Evolutionary conservation across 257 asterid genomes (phyloP).

Genomic region (Voacanga thouarsii): DNA sequence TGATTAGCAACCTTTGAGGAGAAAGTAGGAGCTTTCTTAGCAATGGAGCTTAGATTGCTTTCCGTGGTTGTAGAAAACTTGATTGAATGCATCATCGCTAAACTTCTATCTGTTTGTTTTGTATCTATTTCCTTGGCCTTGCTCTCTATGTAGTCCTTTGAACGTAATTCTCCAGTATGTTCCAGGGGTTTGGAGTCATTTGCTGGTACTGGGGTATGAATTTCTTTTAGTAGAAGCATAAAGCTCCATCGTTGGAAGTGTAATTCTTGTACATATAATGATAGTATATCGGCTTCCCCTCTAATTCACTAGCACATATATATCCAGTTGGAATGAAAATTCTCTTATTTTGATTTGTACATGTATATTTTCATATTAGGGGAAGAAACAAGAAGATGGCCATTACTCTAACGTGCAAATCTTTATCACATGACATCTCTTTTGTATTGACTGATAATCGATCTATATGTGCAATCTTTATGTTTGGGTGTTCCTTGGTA

Average conservation of each 20-base stretch:
- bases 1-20: not conserved
- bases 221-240: not conserved
- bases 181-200: no score
- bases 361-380: not conserved
- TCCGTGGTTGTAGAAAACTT: not conserved
- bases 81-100: not conserved
- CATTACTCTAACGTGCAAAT: not conserved
- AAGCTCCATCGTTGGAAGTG: not conserved
- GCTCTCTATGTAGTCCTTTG: not conserved
- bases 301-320: not conserved
- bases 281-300: not conserved
- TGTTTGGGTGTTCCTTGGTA: not conserved
- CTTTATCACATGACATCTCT: no score
- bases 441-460: not conserved
- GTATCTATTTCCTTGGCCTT: no score
- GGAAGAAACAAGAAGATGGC: not conserved
- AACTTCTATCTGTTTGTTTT: not conserved
- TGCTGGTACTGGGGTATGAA: no score
- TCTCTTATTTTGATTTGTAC: not conserved
- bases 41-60: not conserved
- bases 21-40: not conserved
- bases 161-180: not conserved
- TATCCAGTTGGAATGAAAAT: not conserved
- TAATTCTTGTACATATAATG: not conserved
- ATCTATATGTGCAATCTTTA: not conserved